A percentile compares a stretch with the other conserved stretches of the same genome.
Conservation (phyloP, 257 asterid genomes). For the Capsicum rhomboideum region DNA sequence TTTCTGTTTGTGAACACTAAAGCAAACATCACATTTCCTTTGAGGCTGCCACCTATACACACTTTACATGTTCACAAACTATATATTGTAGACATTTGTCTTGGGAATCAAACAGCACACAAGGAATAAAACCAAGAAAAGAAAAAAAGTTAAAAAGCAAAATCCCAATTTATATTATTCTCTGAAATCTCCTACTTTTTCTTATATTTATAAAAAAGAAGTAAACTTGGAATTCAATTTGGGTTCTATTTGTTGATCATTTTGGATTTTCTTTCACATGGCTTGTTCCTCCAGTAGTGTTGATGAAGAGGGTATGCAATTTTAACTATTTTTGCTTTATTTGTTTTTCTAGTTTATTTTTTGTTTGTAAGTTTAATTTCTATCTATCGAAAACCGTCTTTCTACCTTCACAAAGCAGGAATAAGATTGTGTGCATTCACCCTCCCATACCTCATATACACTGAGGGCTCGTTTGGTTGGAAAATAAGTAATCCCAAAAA, state of each 20-base stretch:
- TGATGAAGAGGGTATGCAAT: neutral
- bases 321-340: neutral
- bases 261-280: neutral
- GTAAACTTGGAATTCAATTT: neutral
- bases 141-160: neutral
- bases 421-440: no score
- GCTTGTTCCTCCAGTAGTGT: neutral
- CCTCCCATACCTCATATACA: no score
- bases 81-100: neutral
- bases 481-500: no score
- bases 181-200: neutral
- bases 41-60: neutral
- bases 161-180: neutral
- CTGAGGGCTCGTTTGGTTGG: no score
- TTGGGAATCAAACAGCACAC: neutral
- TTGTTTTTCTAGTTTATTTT: neutral
- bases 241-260: neutral
- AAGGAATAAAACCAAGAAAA: neutral
- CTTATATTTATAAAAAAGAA: neutral
- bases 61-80: neutral
- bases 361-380: neutral
- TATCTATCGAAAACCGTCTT: no score
- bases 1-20: neutral
- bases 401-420: no score
- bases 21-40: neutral